These are phyloP conservation scores for Meripilus lineatus DNA, from an alignment of 1,284 basidiomycete genomes.

Conservation along the genomic window DNA sequence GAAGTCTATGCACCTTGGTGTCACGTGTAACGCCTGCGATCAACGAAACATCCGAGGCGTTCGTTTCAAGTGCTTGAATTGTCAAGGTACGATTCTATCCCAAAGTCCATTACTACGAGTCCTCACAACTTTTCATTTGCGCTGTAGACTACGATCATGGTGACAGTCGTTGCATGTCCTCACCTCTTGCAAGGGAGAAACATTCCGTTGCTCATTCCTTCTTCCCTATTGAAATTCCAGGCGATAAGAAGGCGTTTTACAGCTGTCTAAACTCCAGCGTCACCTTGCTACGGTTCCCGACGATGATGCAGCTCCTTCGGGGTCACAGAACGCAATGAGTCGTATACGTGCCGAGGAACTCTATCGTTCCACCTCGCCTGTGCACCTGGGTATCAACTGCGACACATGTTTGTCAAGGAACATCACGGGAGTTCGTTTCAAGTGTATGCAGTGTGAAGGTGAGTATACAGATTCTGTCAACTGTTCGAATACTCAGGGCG, in stretches of 20 bases:
- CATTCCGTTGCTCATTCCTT: slow-evolving; percentile 1
- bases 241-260: neutral
- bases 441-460: slow-evolving; percentile 69
- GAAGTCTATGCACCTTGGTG: slow-evolving; percentile 14
- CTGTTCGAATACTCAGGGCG: neutral
- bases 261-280: slow-evolving; percentile 15
- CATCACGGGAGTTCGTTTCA: slow-evolving; percentile 60
- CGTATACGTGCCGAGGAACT: neutral
- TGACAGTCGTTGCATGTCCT: neutral
- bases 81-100: slow-evolving; percentile 26
- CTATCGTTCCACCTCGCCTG: neutral
- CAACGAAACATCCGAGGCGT: slow-evolving; percentile 20
- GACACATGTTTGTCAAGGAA: slow-evolving; percentile 46
- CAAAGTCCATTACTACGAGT: neutral
- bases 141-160: slow-evolving; percentile 2
- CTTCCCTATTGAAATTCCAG: neutral
- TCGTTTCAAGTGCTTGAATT: slow-evolving; percentile 28
- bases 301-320: slow-evolving; percentile 16
- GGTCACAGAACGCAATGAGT: too few species aligned
- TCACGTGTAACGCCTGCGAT: slow-evolving; percentile 27
- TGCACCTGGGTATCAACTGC: slow-evolving; percentile 44
- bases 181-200: neutral
- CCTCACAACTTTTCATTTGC: neutral
- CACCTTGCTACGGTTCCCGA: slow-evolving; percentile 2
- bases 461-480: slow-evolving; percentile 4